These are phyloP conservation scores for Graphium sp. DNA, from an alignment of 2,329 filamentous ascomycete species.

Conservation along the genomic window DNA sequence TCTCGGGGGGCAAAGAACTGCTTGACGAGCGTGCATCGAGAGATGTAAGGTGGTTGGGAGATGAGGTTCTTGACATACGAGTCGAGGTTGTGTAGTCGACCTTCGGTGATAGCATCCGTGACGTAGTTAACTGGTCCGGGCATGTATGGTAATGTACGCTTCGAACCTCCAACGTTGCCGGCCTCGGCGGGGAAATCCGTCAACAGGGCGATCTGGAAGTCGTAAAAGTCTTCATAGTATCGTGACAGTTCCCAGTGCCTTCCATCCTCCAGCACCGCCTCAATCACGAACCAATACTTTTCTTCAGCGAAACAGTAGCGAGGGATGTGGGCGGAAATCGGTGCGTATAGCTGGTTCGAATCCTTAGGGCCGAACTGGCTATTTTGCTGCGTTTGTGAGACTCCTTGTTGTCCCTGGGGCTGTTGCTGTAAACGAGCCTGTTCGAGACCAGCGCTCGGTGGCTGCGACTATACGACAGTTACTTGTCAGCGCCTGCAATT, in stretches of 20 bases:
- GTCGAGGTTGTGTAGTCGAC: conserved; percentile 79
- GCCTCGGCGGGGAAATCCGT: conserved; percentile 87
- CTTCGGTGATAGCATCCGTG: conserved; percentile 93
- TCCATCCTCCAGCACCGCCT: conserved; percentile 78
- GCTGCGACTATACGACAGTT: too few species aligned
- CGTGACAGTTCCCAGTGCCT: conserved; percentile 84
- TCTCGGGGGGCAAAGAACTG: conserved; percentile 82
- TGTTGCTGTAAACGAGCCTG: conserved; percentile 10
- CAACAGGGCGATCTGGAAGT: conserved; percentile 90
- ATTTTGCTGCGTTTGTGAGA: conserved; percentile 1
- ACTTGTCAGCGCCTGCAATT: too few species aligned
- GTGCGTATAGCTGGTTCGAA: conserved; percentile 47
- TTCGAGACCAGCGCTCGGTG: too few species aligned
- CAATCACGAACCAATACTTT: conserved; percentile 98
- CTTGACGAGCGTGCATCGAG: conserved; percentile 67
- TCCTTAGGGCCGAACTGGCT: conserved; percentile 14
- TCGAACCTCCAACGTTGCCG: conserved; percentile 64
- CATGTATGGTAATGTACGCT: conserved; percentile 87
- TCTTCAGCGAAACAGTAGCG: conserved; percentile 92
- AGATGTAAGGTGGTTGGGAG: conserved; percentile 68
- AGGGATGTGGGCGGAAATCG: conserved; percentile 70
- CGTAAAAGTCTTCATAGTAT: conserved; percentile 97
- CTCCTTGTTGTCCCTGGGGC: conserved; percentile 6
- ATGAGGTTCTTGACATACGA: conserved; percentile 91
- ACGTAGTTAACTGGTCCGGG: conserved; percentile 94